Evolutionary conservation across 768 basidiomycete genomes (phyloP).

Genomic region (Podaxis sp.): DNA sequence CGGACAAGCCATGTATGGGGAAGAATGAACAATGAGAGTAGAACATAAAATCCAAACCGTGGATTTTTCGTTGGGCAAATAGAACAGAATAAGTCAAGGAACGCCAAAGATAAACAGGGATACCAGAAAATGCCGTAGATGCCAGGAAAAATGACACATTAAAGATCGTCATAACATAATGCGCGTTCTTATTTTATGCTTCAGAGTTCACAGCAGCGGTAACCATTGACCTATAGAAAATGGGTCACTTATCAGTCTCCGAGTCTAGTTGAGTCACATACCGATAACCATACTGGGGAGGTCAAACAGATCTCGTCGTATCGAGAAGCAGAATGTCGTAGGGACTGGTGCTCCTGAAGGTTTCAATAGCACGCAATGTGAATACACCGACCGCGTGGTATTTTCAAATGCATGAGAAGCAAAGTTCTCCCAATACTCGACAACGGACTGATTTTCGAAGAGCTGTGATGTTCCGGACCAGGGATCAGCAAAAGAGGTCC

Average conservation of each 20-base stretch:
- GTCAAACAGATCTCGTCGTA: conserved; percentile 90
- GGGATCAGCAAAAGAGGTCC: conserved; percentile 8
- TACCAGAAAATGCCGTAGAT: conserved; percentile 10
- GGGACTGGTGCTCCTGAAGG: conserved; percentile 82
- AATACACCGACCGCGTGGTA: conserved; percentile 92
- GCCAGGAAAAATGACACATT: conserved; percentile 18
- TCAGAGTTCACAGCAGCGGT: conserved; percentile 57
- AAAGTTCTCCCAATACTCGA: conserved; percentile 97
- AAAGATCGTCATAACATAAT: conserved; percentile 19
- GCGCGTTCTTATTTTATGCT: conserved; percentile 5
- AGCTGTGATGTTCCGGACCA: conserved; percentile 43
- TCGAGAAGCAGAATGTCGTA: conserved; percentile 94
- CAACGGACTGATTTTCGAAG: conserved; percentile 93
- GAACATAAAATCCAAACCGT: neutral
- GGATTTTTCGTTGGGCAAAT: neutral
- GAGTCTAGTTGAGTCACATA: conserved; percentile 29
- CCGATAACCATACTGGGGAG: conserved; percentile 87
- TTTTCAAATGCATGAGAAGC: conserved; percentile 97
- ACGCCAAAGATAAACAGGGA: conserved; percentile 5
- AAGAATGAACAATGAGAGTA: neutral
- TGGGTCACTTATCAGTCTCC: neutral
- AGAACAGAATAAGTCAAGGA: conserved; percentile 8
- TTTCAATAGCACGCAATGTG: conserved; percentile 87
- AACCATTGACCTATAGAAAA: conserved; percentile 74
- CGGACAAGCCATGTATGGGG: neutral